A percentile compares a stretch with the other conserved stretches of the same genome.
Evolutionary conservation across 2,329 filamentous ascomycete genomes (phyloP).

Genomic region (Juglanconis sp.): DNA sequence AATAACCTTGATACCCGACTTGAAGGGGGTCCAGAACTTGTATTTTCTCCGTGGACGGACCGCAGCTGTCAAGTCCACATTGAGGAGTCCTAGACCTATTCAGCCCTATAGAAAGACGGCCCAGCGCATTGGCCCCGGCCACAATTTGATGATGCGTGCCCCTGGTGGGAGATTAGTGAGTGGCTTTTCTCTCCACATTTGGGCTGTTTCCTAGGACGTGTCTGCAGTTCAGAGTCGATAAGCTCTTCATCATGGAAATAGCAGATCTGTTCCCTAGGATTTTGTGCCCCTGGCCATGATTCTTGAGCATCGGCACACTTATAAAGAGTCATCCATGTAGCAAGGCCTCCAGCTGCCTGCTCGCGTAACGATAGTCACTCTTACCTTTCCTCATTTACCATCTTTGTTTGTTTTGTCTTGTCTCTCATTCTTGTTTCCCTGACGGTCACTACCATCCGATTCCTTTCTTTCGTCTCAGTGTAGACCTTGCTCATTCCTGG

Average conservation of each 20-base stretch:
- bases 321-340: background rate
- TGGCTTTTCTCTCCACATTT: background rate
- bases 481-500: background rate
- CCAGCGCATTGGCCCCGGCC: background rate
- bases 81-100: background rate
- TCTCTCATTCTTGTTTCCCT: background rate
- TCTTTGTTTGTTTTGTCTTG: background rate
- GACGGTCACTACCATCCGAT: background rate
- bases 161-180: background rate
- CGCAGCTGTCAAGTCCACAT: background rate
- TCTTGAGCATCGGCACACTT: background rate
- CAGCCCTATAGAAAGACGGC: background rate
- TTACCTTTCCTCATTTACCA: background rate
- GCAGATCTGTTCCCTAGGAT: background rate
- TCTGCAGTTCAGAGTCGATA: background rate
- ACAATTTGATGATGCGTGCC: background rate
- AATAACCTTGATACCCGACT: background rate
- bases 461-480: conserved; percentile 2
- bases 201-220: background rate
- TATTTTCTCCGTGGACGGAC: background rate
- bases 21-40: background rate
- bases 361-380: background rate
- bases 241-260: background rate
- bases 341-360: background rate
- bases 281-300: background rate